These are phyloP conservation scores for Malus sieversii DNA, from an alignment of 306 rosid species.

Conservation along the genomic window DNA sequence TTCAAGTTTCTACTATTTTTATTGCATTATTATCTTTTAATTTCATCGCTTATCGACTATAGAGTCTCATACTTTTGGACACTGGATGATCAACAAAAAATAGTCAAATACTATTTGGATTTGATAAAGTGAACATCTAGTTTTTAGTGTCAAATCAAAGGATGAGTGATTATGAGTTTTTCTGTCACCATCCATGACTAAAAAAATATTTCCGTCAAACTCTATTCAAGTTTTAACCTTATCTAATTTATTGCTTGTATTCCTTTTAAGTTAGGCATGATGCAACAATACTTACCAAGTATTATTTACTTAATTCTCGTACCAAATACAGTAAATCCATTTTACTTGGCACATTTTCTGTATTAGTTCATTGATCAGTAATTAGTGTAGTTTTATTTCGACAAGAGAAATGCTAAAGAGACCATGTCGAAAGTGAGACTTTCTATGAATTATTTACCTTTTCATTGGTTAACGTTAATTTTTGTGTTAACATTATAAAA, in stretches of 20 bases:
- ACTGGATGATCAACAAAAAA: too few relatives aligned
- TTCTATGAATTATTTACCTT: accelerated
- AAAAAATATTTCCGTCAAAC: not conserved
- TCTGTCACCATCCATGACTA: not conserved
- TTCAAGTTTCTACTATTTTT: not conserved
- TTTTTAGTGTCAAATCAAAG: too few relatives aligned
- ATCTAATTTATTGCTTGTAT: not conserved
- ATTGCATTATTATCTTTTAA: not conserved
- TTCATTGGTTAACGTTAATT: too few relatives aligned
- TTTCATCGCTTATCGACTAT: not conserved
- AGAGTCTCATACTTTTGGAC: not conserved
- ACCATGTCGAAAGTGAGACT: too few relatives aligned
- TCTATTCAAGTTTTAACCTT: not conserved
- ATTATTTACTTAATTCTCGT: not conserved
- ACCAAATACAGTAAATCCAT: not conserved
- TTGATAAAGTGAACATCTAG: too few relatives aligned
- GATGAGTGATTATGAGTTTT: too few relatives aligned
- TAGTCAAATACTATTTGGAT: too few relatives aligned
- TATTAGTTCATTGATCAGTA: not conserved
- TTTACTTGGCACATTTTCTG: not conserved
- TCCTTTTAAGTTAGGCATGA: not conserved
- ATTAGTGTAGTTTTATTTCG: not conserved
- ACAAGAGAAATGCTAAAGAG: too few relatives aligned
- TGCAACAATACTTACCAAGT: not conserved
- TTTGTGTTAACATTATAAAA: too few relatives aligned